Conservation (phyloP, 1,284 basidiomycete species). For the Puccinia novopanici region DNA sequence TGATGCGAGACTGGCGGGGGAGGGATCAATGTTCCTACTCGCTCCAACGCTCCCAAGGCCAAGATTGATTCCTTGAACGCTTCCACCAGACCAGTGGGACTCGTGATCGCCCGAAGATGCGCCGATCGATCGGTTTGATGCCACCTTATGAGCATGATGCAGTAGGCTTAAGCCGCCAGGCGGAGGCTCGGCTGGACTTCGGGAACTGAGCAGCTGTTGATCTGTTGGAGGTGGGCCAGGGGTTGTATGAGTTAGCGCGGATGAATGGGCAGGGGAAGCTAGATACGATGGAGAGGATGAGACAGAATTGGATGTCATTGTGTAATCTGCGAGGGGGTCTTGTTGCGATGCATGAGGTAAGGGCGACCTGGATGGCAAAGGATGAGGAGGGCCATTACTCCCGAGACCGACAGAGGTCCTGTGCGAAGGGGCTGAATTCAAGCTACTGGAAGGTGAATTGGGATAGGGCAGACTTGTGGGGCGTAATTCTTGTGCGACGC, state of each 20-base stretch:
- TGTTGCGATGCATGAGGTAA: conserved; percentile 55
- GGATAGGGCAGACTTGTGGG: conserved; percentile 47
- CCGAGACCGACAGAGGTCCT: conserved; percentile 55
- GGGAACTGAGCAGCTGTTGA: neutral
- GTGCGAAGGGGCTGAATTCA: conserved; percentile 46
- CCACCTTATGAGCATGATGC: neutral
- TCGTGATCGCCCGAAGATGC: conserved; percentile 13
- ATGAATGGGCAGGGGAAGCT: neutral
- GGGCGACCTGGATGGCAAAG: conserved; percentile 55
- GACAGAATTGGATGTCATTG: conserved; percentile 9
- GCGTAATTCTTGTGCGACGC: conserved; percentile 62
- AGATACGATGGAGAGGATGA: conserved; percentile 9
- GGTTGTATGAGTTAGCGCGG: neutral
- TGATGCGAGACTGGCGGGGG: conserved; percentile 32
- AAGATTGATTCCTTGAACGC: conserved; percentile 9
- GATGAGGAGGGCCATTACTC: conserved; percentile 46
- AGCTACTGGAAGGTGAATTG: conserved; percentile 31
- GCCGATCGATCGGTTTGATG: conserved; percentile 1
- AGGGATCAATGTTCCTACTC: neutral
- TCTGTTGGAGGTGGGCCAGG: conserved; percentile 7
- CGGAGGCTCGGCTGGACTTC: conserved; percentile 31
- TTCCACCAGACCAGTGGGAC: conserved; percentile 34
- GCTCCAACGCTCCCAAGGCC: neutral
- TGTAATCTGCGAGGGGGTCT: conserved; percentile 52
- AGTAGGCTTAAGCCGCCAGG: conserved; percentile 1